Conservation (phyloP, 139 green algal genomes). For the Micromonas commoda region DNA sequence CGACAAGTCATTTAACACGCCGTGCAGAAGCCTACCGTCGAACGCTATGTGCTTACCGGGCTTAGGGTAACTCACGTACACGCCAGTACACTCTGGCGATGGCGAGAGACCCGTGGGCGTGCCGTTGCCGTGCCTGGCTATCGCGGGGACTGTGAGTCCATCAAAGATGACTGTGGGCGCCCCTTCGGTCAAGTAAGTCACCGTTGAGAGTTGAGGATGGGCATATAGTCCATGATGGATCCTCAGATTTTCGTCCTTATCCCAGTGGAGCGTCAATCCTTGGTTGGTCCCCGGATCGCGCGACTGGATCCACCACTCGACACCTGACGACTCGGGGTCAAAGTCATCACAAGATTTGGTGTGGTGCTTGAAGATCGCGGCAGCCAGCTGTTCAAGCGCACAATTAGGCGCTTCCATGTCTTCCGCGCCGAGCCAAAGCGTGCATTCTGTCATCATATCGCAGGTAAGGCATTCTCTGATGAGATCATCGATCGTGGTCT, state of each 20-base stretch:
- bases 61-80: neutral
- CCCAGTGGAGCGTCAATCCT: slow-evolving; percentile 10
- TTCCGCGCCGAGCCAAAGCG: neutral
- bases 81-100: too few relatives aligned
- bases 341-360: too few relatives aligned
- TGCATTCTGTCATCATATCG: too few relatives aligned
- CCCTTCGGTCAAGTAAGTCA: slow-evolving; percentile 15
- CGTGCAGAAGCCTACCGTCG: slow-evolving; percentile 25
- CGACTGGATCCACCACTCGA: slow-evolving; percentile 26
- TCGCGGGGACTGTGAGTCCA: neutral
- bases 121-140: neutral
- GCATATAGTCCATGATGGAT: neutral
- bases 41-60: slow-evolving; percentile 21
- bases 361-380: neutral
- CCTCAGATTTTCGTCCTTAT: slow-evolving; percentile 14
- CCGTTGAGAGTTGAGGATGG: slow-evolving; percentile 19
- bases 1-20: neutral
- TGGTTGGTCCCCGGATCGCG: neutral
- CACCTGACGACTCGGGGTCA: slow-evolving; percentile 9
- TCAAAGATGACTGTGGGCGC: slow-evolving; percentile 12
- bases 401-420: neutral
- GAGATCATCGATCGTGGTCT: neutral
- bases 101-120: too few relatives aligned
- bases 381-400: neutral
- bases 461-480: neutral